Conservation (phyloP, 129 eudicot species). For the Artemisia tridentata region DNA sequence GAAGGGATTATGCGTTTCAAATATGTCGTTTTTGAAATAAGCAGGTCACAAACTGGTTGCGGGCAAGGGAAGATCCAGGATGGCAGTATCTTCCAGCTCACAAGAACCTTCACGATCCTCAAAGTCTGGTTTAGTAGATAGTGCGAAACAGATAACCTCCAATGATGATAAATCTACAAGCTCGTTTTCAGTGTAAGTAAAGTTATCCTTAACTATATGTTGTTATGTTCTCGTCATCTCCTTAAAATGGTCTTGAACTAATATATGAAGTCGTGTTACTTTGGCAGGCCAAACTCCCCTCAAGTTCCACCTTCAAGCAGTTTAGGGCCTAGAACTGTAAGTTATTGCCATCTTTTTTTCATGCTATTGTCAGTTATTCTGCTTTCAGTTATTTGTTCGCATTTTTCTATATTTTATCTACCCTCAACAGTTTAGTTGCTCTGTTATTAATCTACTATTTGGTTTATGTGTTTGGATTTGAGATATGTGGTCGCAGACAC, state of each 20-base stretch:
- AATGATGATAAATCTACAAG: conserved; percentile 38
- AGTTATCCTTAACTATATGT: conserved; percentile 3
- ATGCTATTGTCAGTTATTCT: no score
- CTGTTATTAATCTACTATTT: background rate
- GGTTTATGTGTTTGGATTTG: background rate
- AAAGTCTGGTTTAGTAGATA: conserved; percentile 24
- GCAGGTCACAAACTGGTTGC: no score
- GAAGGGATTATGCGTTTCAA: no score
- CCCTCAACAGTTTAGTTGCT: background rate
- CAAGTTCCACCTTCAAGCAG: no score
- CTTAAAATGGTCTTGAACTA: conserved; percentile 11
- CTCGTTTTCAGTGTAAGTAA: conserved; percentile 43
- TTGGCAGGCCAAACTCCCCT: no score
- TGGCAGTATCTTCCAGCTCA: conserved; percentile 25
- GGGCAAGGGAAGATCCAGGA: conserved; percentile 34
- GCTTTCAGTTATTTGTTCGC: background rate
- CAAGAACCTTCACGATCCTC: conserved; percentile 8
- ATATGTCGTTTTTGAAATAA: no score
- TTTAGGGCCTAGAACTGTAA: no score
- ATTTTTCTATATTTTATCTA: background rate
- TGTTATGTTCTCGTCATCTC: conserved; percentile 11
- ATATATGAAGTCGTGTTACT: background rate
- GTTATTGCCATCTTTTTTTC: no score
- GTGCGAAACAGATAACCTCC: conserved; percentile 28
- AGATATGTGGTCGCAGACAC: background rate